These are phyloP conservation scores for Debaryomyces prosopidis DNA, from an alignment of 805 yeast genomes.

Conservation along the genomic window DNA sequence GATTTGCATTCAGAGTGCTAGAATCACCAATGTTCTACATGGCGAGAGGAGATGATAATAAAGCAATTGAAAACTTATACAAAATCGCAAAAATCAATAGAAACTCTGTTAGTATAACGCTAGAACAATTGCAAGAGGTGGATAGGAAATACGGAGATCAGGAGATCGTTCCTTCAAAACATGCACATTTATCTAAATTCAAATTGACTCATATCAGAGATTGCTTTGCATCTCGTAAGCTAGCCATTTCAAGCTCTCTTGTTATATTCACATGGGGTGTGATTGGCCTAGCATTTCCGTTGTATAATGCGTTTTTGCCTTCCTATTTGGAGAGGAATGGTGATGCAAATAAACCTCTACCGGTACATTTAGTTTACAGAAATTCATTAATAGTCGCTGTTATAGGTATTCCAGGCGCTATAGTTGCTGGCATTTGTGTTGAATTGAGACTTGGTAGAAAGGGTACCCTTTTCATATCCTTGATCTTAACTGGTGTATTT, in stretches of 20 bases:
- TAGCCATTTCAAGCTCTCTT: conserved; percentile 45
- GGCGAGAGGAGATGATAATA: conserved; percentile 52
- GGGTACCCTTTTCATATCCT: conserved; percentile 55
- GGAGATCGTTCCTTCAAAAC: conserved; percentile 25
- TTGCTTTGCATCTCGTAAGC: conserved; percentile 46
- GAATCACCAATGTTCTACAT: conserved; percentile 60
- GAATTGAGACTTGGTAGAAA: conserved; percentile 50
- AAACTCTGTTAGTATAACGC: conserved; percentile 38
- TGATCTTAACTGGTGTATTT: conserved; percentile 55
- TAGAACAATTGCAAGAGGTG: conserved; percentile 46
- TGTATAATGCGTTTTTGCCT: conserved; percentile 56
- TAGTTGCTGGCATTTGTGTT: conserved; percentile 32
- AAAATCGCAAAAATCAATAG: conserved; percentile 49
- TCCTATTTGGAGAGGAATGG: conserved; percentile 49
- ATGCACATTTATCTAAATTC: conserved; percentile 21
- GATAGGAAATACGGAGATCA: conserved; percentile 29
- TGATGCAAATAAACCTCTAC: conserved; percentile 23
- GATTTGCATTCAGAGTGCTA: conserved; percentile 42
- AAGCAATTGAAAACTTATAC: conserved; percentile 44
- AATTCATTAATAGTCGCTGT: conserved; percentile 32
- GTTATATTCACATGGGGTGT: conserved; percentile 53
- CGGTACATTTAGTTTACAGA: conserved; percentile 33
- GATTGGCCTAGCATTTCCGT: conserved; percentile 59
- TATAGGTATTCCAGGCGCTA: conserved; percentile 34
- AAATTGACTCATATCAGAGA: conserved; percentile 40